A percentile compares a stretch with the other conserved stretches of the same genome.
Evolutionary conservation across 257 asterid genomes (phyloP).

Genomic region (Nicotiana paniculata): DNA sequence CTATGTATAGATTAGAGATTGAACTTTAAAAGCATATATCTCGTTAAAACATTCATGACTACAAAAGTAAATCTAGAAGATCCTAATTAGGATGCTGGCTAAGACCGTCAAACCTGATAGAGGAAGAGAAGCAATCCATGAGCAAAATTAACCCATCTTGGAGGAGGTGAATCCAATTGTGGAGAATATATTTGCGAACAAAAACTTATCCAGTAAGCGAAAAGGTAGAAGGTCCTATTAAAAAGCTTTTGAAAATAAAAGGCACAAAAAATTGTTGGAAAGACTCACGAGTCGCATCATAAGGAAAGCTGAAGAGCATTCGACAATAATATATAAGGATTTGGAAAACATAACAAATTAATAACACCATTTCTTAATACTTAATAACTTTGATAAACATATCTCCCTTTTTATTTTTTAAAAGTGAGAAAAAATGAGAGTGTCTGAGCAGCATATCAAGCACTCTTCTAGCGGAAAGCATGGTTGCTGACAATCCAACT

Average conservation of each 20-base stretch:
- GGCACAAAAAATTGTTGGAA: not conserved
- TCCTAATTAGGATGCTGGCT: too few species aligned
- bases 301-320: not conserved
- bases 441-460: not conserved
- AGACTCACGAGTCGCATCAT: not conserved
- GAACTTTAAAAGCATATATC: not conserved
- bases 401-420: too few species aligned
- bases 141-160: too few species aligned
- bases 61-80: not conserved
- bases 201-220: constrained; percentile 13
- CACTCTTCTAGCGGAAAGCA: not conserved
- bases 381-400: too few species aligned
- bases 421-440: too few species aligned
- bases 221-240: not conserved
- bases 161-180: constrained; percentile 36
- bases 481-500: not conserved
- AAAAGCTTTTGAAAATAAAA: not conserved
- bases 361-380: too few species aligned
- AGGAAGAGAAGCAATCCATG: too few species aligned
- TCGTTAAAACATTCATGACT: not conserved
- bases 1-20: not conserved
- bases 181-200: constrained; percentile 76
- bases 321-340: too few species aligned
- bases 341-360: too few species aligned
- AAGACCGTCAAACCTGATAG: too few species aligned